These are phyloP conservation scores for Diplosphaera chodatii DNA, from an alignment of 139 green algal species.

Conservation along the genomic window DNA sequence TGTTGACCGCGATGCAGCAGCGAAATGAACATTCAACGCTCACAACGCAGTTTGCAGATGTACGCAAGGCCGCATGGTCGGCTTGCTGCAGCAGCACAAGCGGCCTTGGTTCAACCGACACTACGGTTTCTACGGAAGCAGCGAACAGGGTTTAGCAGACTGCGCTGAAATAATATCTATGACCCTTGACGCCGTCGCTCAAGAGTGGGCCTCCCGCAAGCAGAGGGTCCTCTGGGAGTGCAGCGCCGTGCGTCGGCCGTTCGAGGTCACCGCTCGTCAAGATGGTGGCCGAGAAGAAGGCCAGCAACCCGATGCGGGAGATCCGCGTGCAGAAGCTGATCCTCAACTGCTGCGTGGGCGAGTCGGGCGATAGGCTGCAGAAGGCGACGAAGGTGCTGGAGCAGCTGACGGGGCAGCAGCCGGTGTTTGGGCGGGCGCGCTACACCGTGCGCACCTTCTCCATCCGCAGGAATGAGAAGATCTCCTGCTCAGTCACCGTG, in stretches of 20 bases:
- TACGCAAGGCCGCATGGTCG: too few relatives aligned
- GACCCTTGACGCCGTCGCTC: too few relatives aligned
- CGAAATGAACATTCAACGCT: too few relatives aligned
- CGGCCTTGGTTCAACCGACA: too few relatives aligned
- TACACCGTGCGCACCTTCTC: slow-evolving; percentile 98
- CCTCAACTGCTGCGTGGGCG: slow-evolving; percentile 96
- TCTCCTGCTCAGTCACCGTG: slow-evolving; percentile 93
- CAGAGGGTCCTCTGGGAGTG: neutral
- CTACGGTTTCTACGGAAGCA: too few relatives aligned
- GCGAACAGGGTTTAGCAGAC: too few relatives aligned
- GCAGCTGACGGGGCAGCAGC: slow-evolving; percentile 97
- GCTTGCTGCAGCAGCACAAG: too few relatives aligned
- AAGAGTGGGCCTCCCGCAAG: too few relatives aligned
- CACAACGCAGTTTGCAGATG: too few relatives aligned
- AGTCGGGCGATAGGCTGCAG: slow-evolving; percentile 96
- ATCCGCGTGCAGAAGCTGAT: slow-evolving; percentile 98
- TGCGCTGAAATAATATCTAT: too few relatives aligned
- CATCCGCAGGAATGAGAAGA: slow-evolving; percentile 99
- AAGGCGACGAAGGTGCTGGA: slow-evolving; percentile 99
- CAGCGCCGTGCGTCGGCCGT: too few relatives aligned
- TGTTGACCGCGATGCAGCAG: too few relatives aligned
- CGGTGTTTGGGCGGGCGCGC: slow-evolving; percentile 94
- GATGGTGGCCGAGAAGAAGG: slow-evolving; percentile 59
- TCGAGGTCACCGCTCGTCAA: neutral
- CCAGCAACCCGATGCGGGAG: slow-evolving; percentile 89